Evolutionary conservation across 805 yeast genomes (phyloP).

Genomic region (Crinitomyces ghanaensis): DNA sequence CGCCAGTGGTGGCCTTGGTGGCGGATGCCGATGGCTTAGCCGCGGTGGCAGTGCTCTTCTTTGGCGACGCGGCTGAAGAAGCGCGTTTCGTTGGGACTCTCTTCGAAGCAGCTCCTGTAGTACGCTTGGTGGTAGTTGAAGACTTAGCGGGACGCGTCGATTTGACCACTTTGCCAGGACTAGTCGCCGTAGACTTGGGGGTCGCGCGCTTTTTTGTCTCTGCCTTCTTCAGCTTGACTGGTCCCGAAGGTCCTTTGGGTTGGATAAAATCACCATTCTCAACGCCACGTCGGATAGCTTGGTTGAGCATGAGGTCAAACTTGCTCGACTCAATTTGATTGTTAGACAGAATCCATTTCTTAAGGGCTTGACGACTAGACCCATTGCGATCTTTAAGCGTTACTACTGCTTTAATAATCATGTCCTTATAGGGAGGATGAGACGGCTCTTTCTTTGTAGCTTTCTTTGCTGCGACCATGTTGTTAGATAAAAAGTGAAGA

Average conservation of each 20-base stretch:
- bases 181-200: conserved; percentile 17
- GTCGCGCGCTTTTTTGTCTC: conserved; percentile 24
- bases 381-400: conserved; percentile 74
- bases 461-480: conserved; percentile 7
- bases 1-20: conserved; percentile 17
- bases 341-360: conserved; percentile 65
- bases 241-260: conserved; percentile 87
- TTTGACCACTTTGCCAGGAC: conserved; percentile 14
- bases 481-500: no score
- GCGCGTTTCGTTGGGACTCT: conserved; percentile 40
- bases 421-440: conserved; percentile 34
- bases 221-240: conserved; percentile 53
- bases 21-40: conserved; percentile 16
- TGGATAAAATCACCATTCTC: conserved; percentile 63
- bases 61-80: conserved; percentile 32
- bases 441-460: conserved; percentile 13
- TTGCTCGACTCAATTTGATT: conserved; percentile 45
- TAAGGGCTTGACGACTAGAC: conserved; percentile 70
- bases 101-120: conserved; percentile 18
- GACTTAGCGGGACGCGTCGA: conserved; percentile 22
- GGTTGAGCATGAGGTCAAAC: conserved; percentile 67
- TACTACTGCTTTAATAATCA: conserved; percentile 56
- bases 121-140: conserved; percentile 20
- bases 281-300: conserved; percentile 71
- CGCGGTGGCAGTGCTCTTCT: conserved; percentile 20